Base-by-base conservation (phyloP, 192 early-diverging fungal species). In the Rhizoclosmatium sp. region DNA sequence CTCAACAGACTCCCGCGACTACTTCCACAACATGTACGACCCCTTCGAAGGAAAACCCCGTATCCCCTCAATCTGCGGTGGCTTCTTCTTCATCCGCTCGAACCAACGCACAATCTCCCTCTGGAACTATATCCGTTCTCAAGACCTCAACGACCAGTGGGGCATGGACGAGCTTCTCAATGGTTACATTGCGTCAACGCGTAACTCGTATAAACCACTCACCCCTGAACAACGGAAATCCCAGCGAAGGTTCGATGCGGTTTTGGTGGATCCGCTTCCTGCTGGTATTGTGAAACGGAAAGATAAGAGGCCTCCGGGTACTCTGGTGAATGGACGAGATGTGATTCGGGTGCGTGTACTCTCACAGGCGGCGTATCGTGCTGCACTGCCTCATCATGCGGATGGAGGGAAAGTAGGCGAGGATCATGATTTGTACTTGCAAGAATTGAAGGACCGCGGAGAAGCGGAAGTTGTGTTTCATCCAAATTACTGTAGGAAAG, bases 51-150 rank as follows among this genome's bases (percentile, higher is more conserved):
- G 76, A 10, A 14, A 61, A 21, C 65, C 76, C 4, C 47, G 76
- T 9, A 68, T 67, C 44, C 76, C 76, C 40, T 14, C 73, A 56
- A 77, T 77, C 48, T 77, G 76, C 76, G 76, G 76, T 1, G 76
- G 76, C n/a, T 77, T 77, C 48, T 77, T 77, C 41, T 77, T 69
- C 3, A 47, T 47, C n/a, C 61, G 76, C 49, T 7, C 65, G 9
- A 77, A 69, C 65, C 10, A 9, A 3, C 65, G 65, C 64, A 77
- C 76, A n/a, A 4, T 7, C 45, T 14, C 42, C 5, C 4, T 68
- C 7, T 77, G 51, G 61, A 16, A 9, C 4, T 47, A 42, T 2
- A 67, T 77, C 40, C 61, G 48, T 2, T 19, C 12, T 7, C 42
- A 31, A 19, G 49, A 47, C n/a, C 44, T 69, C 16, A 77, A 77